Percentiles rank a stretch among this genome's conserved stretches.
phyloP scores from a whole-genome alignment of 2,329 filamentous ascomycete species.

The Colletotrichum salicis region DNA sequence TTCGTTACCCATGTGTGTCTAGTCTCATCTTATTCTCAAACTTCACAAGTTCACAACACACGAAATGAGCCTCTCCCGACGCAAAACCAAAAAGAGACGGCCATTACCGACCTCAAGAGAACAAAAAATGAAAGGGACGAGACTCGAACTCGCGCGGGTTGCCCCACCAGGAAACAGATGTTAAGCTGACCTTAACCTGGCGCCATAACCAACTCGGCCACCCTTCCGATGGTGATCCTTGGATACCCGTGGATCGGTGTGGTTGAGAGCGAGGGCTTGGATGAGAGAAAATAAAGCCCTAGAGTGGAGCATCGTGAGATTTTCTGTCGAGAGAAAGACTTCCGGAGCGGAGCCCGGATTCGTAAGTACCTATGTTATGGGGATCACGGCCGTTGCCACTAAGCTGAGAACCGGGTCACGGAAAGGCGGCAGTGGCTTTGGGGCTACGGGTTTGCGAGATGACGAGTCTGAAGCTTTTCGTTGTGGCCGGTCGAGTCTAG shows the following conservation, averaged over 20 bases:
- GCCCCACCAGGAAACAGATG: conserved; percentile 36
- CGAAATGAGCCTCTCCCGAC: no score
- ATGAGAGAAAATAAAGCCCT: neutral
- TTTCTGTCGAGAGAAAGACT: neutral
- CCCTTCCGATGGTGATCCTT: conserved; percentile 24
- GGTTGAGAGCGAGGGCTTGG: neutral
- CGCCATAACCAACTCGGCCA: conserved; percentile 37
- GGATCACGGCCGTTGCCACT: neutral
- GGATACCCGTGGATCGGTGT: neutral
- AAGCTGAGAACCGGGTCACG: neutral
- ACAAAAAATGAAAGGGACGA: conserved; percentile 34
- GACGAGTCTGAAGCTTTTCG: neutral
- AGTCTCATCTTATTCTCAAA: no score
- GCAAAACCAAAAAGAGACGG: no score
- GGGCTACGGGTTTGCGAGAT: neutral
- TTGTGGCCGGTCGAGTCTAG: neutral
- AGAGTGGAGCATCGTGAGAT: neutral
- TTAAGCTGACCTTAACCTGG: conserved; percentile 36
- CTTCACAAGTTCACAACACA: no score
- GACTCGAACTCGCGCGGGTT: conserved; percentile 36
- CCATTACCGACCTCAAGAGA: neutral
- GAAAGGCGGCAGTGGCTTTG: neutral
- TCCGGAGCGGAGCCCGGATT: neutral
- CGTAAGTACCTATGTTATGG: neutral
- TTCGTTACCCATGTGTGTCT: no score